phyloP scores from a whole-genome alignment of 371 early-diverging fungal genomes.

The Massospora cicadina region DNA sequence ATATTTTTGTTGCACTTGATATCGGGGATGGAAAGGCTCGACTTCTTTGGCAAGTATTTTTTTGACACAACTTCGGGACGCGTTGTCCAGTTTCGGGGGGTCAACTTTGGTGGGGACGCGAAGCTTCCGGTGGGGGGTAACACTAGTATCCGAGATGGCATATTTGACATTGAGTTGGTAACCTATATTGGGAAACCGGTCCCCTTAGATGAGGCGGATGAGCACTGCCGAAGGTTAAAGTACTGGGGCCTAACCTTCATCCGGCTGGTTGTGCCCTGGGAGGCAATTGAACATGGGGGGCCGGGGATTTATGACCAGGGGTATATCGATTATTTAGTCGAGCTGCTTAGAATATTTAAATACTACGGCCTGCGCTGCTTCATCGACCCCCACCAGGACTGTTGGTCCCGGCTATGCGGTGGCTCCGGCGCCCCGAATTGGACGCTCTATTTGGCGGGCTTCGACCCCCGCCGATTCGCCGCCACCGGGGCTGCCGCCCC shows the following conservation, averaged over 20 bases:
- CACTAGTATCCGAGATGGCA: not conserved
- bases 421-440: conserved; percentile 78
- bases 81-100: conserved; percentile 2
- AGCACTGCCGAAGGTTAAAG: conserved; percentile 48
- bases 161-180: conserved; percentile 26
- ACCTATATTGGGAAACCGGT: conserved; percentile 60
- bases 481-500: conserved; percentile 48
- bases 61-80: not conserved
- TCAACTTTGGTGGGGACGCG: conserved; percentile 8
- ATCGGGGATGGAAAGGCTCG: not conserved
- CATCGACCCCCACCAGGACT: conserved; percentile 68
- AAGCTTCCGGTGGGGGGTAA: conserved; percentile 3
- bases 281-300: conserved; percentile 60
- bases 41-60: not conserved
- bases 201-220: conserved; percentile 62
- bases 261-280: conserved; percentile 66
- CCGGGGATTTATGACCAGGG: conserved; percentile 72
- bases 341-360: conserved; percentile 37
- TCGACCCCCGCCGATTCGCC: conserved; percentile 39
- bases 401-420: conserved; percentile 62
- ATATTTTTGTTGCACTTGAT: too few species aligned
- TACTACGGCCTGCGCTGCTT: conserved; percentile 53
- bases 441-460: conserved; percentile 55
- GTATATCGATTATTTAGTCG: conserved; percentile 55
- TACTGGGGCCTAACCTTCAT: conserved; percentile 66